Evolutionary conservation across 2,329 filamentous ascomycete species (phyloP), one percentile per base, ranked within the genome.

Genomic region (Rhinocladiella similis): DNA sequence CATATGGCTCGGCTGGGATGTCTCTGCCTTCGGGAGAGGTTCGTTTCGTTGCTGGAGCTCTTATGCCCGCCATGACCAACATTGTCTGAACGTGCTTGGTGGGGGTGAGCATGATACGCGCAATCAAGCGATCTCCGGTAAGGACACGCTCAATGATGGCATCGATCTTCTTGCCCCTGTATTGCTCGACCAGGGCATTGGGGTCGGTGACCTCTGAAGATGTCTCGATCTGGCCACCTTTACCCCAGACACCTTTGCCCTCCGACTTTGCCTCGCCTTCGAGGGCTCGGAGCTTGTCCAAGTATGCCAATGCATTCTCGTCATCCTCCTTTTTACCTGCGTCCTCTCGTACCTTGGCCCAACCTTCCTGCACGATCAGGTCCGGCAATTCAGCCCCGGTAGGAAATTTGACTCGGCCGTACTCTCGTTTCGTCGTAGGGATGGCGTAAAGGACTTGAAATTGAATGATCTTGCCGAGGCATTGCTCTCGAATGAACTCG

Each of bases 321-420:
- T 87, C 86, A 57, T 97, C 91, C 64, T 97, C 92, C 70, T 93
- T 94, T 63, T 88, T 87, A 60, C 91, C 92, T 57, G 93, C 92
- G 73, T 99, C 94, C 68, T 99, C 94, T 62, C 94, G 86, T 58
- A 99, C 83, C 76, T 94, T 96, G 62, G 91, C 78, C 91, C 92
- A 97, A 64, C 94, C 94, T 67, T 91, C 90, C 69, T 90, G 86
- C 62, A 97, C 85, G 56, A 89, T 82, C 61, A 89, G 84, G 62
- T 97, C 91, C 16, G 94, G 92, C 49, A 99, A 75, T 54, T 84
- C 79, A 29, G 84, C 84, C 48, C 91, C 91, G 67, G 90, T 88
- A 60, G 88, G 85, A 51, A 97, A 80, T 62, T 84, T 83, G 59
- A 91, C 86, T 62, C 85, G 82, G 63, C 93, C 94, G 70, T 97